Evolutionary conservation across 139 green algal species (phyloP).

Genomic region (Chlorella sp.): DNA sequence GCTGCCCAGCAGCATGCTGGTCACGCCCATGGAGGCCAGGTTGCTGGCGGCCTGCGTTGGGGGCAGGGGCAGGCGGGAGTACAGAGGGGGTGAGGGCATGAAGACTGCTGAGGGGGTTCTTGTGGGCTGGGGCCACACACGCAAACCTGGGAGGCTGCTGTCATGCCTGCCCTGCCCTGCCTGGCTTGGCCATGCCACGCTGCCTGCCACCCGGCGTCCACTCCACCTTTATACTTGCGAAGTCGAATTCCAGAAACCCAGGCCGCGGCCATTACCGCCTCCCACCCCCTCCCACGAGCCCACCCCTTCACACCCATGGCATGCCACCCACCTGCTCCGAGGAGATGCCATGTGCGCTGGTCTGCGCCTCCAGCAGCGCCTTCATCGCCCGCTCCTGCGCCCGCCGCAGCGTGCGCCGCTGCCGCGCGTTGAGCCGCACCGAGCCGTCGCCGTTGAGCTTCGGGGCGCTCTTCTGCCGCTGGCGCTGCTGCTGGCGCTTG

Average conservation of each 20-base stretch:
- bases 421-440: slow-evolving; percentile 47
- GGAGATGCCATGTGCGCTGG: slow-evolving; percentile 8
- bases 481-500: neutral
- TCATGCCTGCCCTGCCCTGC: too few species aligned
- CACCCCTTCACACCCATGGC: too few species aligned
- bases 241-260: neutral
- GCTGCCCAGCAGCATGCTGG: slow-evolving; percentile 33
- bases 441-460: slow-evolving; percentile 29
- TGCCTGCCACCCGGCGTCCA: neutral
- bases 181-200: too few species aligned
- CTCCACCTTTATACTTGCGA: neutral
- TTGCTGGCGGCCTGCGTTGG: slow-evolving; percentile 14
- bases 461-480: slow-evolving; percentile 10
- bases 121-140: neutral
- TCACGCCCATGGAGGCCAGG: slow-evolving; percentile 23
- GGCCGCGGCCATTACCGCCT: neutral
- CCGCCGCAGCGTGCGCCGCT: slow-evolving; percentile 51
- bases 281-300: neutral
- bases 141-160: too few species aligned
- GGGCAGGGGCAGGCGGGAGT: neutral
- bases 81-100: neutral
- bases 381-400: slow-evolving; percentile 52
- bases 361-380: slow-evolving; percentile 44
- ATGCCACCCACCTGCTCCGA: slow-evolving; percentile 3
- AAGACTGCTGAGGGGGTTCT: neutral